Evolutionary conservation across 176 grass and related monocot genomes (phyloP), one percentile per base, ranked within the genome.

Genomic region (Rhipidocladum racemiflorum): DNA sequence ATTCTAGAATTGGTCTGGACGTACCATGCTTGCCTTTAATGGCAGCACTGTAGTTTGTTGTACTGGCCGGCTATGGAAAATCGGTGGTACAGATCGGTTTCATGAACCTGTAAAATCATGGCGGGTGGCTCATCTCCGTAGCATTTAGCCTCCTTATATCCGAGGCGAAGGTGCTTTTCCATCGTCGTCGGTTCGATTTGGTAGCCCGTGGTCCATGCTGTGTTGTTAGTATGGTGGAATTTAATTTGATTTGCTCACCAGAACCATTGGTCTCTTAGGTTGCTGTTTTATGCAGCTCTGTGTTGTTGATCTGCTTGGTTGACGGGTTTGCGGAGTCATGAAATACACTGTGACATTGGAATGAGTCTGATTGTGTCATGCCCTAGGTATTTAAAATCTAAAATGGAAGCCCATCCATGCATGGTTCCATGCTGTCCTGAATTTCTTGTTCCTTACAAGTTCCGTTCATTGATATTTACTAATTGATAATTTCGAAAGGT

Each of bases 181-280:
- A 21, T 75, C 38, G 62, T 69, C 50, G 40, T 56, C 79, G 11
- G 59, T 43, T 57, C 23, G 57, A 82, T 82, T 77, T 64, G 78
- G 72, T 85, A 45, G n/a, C 46, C 69, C 0, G 34, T 85, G 71
- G 77, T 45, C 56, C 28, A 28, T 16, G 59, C 7, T 38, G 48
- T 65, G 46, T 39, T 76, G 2, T 20, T 1, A 18, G 63, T 76
- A n/a, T 15, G 62, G 21, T 61, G 72, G 36, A 51, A 23, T 32
- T 90, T 49, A 73, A 78, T 90, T 82, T 64, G 38, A 51, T 65
- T 21, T 86, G 39, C 27, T 77, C 40, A 6, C 7, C 11, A 43
- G 53, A 60, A 35, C 32, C 30, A 23, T 40, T 50, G 62, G 35
- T 11, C 48, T 82, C 73, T 23, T 66, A 25, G 4, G 82, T 76